A percentile compares a stretch with the other conserved stretches of the same genome.
These are phyloP conservation scores for Ziziphus jujuba DNA, from an alignment of 306 rosid species.

Conservation along the genomic window DNA sequence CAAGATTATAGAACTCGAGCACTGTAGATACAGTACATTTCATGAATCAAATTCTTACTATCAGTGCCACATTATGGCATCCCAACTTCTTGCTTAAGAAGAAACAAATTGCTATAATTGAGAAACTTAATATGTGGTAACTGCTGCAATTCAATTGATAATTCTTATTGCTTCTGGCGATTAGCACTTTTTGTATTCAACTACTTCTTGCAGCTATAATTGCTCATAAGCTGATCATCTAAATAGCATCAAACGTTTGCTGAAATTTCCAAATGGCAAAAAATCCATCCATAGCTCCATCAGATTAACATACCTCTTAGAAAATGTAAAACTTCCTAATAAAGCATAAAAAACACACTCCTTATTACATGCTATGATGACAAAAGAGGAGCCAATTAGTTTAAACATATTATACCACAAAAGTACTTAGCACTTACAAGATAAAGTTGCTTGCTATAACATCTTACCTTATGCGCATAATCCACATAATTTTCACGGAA, in stretches of 20 bases:
- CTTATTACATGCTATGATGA: neutral
- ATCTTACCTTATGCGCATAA: constrained; percentile 85
- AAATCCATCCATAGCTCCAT: neutral
- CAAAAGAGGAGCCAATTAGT: neutral
- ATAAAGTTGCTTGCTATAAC: constrained; percentile 1
- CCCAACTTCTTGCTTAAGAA: neutral
- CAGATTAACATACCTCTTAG: too few relatives aligned
- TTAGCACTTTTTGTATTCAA: too few relatives aligned
- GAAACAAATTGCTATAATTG: neutral
- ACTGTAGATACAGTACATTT: neutral
- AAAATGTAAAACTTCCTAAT: too few relatives aligned
- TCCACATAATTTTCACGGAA: constrained; percentile 94
- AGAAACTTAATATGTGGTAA: neutral
- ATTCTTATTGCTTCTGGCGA: neutral
- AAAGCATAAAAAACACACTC: too few relatives aligned
- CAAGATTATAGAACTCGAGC: too few relatives aligned
- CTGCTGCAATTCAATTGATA: neutral
- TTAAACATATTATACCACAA: neutral
- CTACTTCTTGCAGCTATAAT: too few relatives aligned
- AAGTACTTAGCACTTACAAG: neutral
- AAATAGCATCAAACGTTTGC: neutral
- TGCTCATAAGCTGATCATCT: neutral
- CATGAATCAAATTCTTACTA: neutral
- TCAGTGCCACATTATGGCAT: neutral
- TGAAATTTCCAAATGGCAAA: neutral